phyloP scores from a whole-genome alignment of 129 eudicot species.

The Tanacetum coccineum region DNA sequence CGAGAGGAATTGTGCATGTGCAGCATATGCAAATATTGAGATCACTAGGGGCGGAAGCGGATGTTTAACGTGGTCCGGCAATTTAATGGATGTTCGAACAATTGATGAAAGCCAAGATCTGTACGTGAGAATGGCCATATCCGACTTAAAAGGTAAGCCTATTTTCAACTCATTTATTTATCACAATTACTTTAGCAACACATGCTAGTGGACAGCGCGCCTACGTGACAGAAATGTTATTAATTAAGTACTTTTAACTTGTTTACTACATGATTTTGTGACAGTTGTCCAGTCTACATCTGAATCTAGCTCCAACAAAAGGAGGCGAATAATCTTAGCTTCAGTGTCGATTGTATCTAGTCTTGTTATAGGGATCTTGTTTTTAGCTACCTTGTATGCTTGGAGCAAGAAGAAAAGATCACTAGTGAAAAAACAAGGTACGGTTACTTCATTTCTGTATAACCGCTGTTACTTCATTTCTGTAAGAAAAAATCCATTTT shows the following conservation, averaged over 20 bases:
- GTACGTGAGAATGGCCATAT: constrained; percentile 21
- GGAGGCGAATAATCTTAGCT: neutral
- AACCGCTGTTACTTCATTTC: neutral
- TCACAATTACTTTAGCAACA: no score
- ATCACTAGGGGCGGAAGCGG: constrained; percentile 33
- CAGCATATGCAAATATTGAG: constrained; percentile 31
- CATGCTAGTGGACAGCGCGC: no score
- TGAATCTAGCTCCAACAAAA: constrained; percentile 8
- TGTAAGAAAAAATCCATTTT: no score
- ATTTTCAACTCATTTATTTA: no score
- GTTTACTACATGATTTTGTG: neutral
- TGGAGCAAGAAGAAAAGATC: constrained; percentile 16
- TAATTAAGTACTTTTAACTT: no score
- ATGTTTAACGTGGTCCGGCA: constrained; percentile 34
- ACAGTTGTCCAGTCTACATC: neutral
- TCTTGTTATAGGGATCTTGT: neutral
- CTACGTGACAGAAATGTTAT: no score
- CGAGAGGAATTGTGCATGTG: constrained; percentile 28
- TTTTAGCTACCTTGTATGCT: constrained; percentile 11
- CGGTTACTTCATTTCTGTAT: no score
- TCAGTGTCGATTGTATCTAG: neutral
- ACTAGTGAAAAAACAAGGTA: neutral
- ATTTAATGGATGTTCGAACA: constrained; percentile 18
- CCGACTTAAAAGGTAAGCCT: constrained; percentile 25
- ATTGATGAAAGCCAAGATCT: constrained; percentile 27